A percentile compares a stretch with the other conserved stretches of the same genome.
Conservation (phyloP, 2,329 filamentous ascomycete genomes). For the Zarea fungicola region DNA sequence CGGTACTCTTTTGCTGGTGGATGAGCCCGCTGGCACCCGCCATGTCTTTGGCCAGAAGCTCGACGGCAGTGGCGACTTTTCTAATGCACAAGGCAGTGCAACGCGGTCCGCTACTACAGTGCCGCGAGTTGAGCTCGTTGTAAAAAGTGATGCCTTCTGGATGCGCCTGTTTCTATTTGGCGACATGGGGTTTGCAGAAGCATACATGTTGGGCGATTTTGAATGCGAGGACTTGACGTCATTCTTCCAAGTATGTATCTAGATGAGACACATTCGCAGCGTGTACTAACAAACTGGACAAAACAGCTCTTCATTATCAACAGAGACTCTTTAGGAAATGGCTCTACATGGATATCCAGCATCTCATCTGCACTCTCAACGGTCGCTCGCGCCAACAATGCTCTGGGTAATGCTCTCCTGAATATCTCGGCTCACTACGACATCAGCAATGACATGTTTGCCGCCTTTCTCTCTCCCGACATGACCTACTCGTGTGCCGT, state of each 20-base stretch:
- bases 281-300: background rate
- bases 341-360: conserved; percentile 56
- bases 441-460: conserved; percentile 71
- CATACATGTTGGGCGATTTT: conserved; percentile 69
- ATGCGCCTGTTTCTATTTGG: conserved; percentile 62
- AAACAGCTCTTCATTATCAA: conserved; percentile 64
- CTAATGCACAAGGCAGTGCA: conserved; percentile 30
- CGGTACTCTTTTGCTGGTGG: conserved; percentile 44
- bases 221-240: conserved; percentile 60
- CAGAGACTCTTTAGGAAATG: conserved; percentile 58
- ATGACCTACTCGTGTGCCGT: conserved; percentile 74
- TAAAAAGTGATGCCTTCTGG: conserved; percentile 66
- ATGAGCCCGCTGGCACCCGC: conserved; percentile 38
- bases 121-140: conserved; percentile 48
- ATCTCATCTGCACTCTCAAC: conserved; percentile 53
- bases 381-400: conserved; percentile 53
- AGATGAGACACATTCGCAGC: background rate
- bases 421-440: conserved; percentile 72
- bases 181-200: conserved; percentile 71
- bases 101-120: conserved; percentile 28
- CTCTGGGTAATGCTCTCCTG: conserved; percentile 51
- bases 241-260: conserved; percentile 58
- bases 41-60: conserved; percentile 43
- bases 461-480: conserved; percentile 66
- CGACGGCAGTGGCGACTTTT: conserved; percentile 28